phyloP scores from a whole-genome alignment of 202 grass and related monocot genomes.

The Bolboschoenoplectus hybrid region DNA sequence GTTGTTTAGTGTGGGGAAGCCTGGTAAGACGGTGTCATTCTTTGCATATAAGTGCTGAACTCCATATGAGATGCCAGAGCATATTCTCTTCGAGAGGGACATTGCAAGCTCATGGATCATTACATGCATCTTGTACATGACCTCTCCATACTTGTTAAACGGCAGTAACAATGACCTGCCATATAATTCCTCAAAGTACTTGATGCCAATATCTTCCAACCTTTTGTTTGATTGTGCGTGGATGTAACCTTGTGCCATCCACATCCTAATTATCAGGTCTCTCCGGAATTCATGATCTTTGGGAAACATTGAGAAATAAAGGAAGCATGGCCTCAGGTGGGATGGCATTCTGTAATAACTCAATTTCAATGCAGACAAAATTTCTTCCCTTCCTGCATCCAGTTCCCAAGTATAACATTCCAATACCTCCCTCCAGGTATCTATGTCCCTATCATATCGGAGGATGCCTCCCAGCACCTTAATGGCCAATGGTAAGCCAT shows the following conservation, averaged over 20 bases:
- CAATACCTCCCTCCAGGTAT: conserved; percentile 44
- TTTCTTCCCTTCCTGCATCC: conserved; percentile 16
- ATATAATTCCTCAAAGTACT: conserved; percentile 31
- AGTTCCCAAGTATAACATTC: conserved; percentile 54
- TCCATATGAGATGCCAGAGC: conserved; percentile 26
- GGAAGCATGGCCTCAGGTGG: conserved; percentile 21
- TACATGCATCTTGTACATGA: conserved; percentile 31
- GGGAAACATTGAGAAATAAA: conserved; percentile 45
- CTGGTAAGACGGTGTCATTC: background rate
- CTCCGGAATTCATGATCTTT: conserved; percentile 30
- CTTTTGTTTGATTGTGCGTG: background rate
- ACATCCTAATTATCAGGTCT: conserved; percentile 19
- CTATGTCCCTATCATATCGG: conserved; percentile 21
- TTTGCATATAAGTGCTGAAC: background rate
- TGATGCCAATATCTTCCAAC: background rate
- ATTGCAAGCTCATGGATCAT: conserved; percentile 25
- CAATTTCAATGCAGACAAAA: conserved; percentile 37
- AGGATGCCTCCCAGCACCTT: conserved; percentile 50
- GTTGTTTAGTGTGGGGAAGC: background rate
- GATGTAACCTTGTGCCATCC: conserved; percentile 44
- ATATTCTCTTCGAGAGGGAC: conserved; percentile 20
- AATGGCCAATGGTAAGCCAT: conserved; percentile 49
- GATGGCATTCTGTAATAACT: conserved; percentile 31
- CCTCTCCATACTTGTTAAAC: background rate
- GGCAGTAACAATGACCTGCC: conserved; percentile 29